Evolutionary conservation across 441 rosid genomes (phyloP).

Genomic region (Syzygium syzygioides): DNA sequence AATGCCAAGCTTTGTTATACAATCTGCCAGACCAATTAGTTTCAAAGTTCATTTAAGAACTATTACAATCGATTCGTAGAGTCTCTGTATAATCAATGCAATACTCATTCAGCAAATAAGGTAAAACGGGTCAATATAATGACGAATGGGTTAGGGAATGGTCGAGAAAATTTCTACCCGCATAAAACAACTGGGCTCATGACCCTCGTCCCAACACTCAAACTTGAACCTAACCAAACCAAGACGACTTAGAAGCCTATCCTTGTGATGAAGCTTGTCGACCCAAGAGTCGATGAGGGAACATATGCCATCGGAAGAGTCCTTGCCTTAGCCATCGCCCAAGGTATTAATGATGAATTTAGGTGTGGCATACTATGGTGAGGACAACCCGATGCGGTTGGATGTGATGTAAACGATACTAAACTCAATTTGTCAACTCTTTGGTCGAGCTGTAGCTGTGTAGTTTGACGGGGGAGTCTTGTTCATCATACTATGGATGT

Average conservation of each 20-base stretch:
- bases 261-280: not conserved
- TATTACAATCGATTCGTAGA: not conserved
- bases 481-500: not conserved
- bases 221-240: not conserved
- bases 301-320: not conserved
- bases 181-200: not conserved
- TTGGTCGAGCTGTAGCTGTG: not conserved
- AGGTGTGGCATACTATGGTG: not conserved
- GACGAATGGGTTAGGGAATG: not conserved
- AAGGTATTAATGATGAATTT: not conserved
- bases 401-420: not conserved
- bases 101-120: not conserved
- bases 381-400: not conserved
- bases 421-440: not conserved
- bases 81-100: not conserved
- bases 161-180: not conserved
- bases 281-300: not conserved
- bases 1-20: not conserved
- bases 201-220: not conserved
- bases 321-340: not conserved
- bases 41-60: not conserved
- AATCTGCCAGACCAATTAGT: not conserved
- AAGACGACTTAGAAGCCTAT: not conserved
- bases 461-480: not conserved
- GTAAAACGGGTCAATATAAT: not conserved